These are phyloP conservation scores for Entomortierella parvispora DNA, from an alignment of 192 early-diverging fungal species.

Conservation along the genomic window DNA sequence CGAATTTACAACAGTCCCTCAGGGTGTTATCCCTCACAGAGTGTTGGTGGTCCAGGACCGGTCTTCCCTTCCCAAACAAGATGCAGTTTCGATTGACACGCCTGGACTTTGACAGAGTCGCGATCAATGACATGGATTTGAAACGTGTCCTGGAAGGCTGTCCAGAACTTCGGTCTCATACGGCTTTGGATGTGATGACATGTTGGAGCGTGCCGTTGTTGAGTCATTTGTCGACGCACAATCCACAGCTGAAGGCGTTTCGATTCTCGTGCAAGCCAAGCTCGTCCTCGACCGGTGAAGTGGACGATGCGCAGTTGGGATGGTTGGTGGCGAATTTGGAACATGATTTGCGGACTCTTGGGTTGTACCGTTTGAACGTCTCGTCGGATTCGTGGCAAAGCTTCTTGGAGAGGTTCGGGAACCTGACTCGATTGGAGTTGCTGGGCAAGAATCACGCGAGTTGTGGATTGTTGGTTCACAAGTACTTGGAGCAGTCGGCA, in stretches of 20 bases:
- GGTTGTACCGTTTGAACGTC: background rate
- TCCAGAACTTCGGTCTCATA: background rate
- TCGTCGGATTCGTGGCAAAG: background rate
- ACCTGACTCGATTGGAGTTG: conserved; percentile 11
- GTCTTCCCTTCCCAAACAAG: conserved; percentile 10
- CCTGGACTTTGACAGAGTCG: background rate
- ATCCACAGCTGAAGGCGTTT: conserved; percentile 1
- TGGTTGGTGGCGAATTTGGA: background rate
- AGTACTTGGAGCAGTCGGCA: background rate
- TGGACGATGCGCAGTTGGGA: background rate
- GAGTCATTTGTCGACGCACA: conserved; percentile 5
- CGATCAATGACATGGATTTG: conserved; percentile 9
- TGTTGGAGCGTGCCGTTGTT: background rate
- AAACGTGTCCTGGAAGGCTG: conserved; percentile 9
- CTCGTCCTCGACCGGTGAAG: too few species aligned
- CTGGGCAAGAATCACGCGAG: background rate
- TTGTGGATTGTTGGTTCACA: background rate
- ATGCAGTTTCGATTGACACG: conserved; percentile 1
- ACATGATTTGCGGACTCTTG: background rate
- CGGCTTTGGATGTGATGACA: background rate
- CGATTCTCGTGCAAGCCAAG: background rate
- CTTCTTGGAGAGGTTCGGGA: background rate
- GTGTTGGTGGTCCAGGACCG: background rate
- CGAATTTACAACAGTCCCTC: background rate
- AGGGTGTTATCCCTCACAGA: conserved; percentile 3